These are phyloP conservation scores for Fusarium sp. DNA, from an alignment of 2,329 filamentous ascomycete genomes.

Conservation along the genomic window DNA sequence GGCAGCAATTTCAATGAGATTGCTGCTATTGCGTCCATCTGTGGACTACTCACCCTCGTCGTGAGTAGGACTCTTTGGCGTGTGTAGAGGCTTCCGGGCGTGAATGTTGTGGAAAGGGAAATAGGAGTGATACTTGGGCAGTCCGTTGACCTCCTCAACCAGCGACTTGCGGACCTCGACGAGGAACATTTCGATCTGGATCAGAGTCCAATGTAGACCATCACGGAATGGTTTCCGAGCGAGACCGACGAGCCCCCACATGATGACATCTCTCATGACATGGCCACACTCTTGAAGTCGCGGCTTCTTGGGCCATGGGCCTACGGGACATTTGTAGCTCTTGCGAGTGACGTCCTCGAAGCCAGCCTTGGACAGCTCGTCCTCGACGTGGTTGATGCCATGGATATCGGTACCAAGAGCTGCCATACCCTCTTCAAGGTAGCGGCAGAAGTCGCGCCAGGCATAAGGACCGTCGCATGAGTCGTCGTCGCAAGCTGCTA, in stretches of 20 bases:
- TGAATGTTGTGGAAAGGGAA: conserved; percentile 55
- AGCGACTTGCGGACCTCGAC: conserved; percentile 55
- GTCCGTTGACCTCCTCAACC: conserved; percentile 49
- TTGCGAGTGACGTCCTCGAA: conserved; percentile 56
- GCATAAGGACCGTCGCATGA: conserved; percentile 58
- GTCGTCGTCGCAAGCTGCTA: conserved; percentile 57
- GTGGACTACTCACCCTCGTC: not conserved
- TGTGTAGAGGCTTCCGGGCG: conserved; percentile 51
- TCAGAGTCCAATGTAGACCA: conserved; percentile 54
- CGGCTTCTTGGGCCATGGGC: conserved; percentile 58
- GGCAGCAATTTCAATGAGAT: conserved; percentile 13
- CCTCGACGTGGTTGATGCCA: conserved; percentile 52
- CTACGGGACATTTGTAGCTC: conserved; percentile 60
- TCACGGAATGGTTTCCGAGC: conserved; percentile 53
- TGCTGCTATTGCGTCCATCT: not conserved
- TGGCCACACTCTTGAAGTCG: conserved; percentile 59
- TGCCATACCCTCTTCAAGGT: conserved; percentile 55
- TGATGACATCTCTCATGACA: conserved; percentile 56
- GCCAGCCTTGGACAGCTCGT: conserved; percentile 54
- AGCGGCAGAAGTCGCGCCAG: conserved; percentile 58
- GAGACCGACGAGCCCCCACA: conserved; percentile 55
- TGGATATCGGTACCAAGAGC: conserved; percentile 57
- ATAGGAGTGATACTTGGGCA: conserved; percentile 54
- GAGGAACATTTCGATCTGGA: conserved; percentile 58
- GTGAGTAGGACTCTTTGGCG: not conserved